Evolutionary conservation across 78 protist genomes (phyloP).

Genomic region (Dictyostelium capitatum): DNA sequence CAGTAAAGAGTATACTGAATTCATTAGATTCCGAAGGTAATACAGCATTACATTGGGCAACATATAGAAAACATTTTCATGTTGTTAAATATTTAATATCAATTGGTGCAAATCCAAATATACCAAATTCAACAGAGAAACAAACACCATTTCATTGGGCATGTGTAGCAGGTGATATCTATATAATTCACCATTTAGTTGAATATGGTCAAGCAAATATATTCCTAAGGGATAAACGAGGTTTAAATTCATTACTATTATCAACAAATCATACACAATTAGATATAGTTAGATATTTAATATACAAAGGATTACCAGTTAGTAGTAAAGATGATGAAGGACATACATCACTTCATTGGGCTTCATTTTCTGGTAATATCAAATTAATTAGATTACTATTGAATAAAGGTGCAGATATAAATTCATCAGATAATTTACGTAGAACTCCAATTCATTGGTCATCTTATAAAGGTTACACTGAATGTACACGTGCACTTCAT

Average conservation of each 20-base stretch:
- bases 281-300: conserved; percentile 27
- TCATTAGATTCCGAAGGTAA: conserved; percentile 48
- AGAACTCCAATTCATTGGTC: conserved; percentile 66
- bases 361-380: conserved; percentile 75
- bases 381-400: conserved; percentile 36
- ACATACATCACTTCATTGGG: conserved; percentile 86
- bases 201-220: conserved; percentile 31
- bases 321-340: conserved; percentile 77
- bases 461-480: conserved; percentile 44
- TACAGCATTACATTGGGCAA: conserved; percentile 86
- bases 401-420: conserved; percentile 38
- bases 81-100: conserved; percentile 73
- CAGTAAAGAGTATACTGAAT: conserved; percentile 7
- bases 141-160: conserved; percentile 86
- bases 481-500: conserved; percentile 12
- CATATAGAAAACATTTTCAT: conserved; percentile 34
- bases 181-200: conserved; percentile 44
- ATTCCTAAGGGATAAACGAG: conserved; percentile 49
- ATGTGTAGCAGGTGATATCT: conserved; percentile 50
- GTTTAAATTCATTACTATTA: conserved; percentile 45
- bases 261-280: conserved; percentile 15
- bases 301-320: conserved; percentile 71
- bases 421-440: conserved; percentile 18
- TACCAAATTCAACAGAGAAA: conserved; percentile 12
- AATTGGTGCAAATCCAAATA: conserved; percentile 56